Evolutionary conservation across 306 rosid species (phyloP).

Genomic region (Vicia villosa): DNA sequence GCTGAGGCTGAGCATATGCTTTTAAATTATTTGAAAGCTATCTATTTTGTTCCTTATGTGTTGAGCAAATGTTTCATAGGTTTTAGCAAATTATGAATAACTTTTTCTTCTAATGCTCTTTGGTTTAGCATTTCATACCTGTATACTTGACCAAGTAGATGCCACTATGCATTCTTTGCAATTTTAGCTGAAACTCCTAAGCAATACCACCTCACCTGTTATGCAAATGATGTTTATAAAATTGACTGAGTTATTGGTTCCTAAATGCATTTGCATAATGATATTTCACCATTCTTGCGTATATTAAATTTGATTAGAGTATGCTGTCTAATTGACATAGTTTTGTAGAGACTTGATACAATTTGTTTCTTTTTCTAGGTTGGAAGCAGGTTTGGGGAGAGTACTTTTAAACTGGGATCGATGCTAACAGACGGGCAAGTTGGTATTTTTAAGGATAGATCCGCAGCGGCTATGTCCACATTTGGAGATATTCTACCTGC

Average conservation of each 20-base stretch:
- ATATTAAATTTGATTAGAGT: constrained; percentile 20
- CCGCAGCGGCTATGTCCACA: constrained; percentile 74
- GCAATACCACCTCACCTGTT: neutral
- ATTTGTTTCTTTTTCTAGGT: constrained; percentile 52
- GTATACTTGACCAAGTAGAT: constrained; percentile 20
- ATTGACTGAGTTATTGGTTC: constrained; percentile 3
- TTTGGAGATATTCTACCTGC: constrained; percentile 96
- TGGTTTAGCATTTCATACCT: constrained; percentile 5
- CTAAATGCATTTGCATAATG: constrained; percentile 21
- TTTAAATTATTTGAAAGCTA: constrained; percentile 6
- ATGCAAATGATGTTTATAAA: constrained; percentile 5
- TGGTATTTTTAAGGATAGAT: constrained; percentile 94
- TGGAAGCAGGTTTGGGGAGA: constrained; percentile 96
- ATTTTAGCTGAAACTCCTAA: constrained; percentile 2
- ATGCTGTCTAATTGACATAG: constrained; percentile 25
- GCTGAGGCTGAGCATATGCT: constrained; percentile 24
- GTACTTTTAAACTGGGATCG: constrained; percentile 93
- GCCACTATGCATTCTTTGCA: neutral
- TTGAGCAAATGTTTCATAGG: constrained; percentile 2
- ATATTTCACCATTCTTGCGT: constrained; percentile 20
- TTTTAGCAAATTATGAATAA: constrained; percentile 13
- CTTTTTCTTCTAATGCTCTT: constrained; percentile 2
- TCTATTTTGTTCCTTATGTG: constrained; percentile 24
- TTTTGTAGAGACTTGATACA: constrained; percentile 28
- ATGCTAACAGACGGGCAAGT: constrained; percentile 94